Evolutionary conservation across 805 yeast species (phyloP), one percentile per base, ranked within the genome.

Genomic region (Nakazawaea sp.): DNA sequence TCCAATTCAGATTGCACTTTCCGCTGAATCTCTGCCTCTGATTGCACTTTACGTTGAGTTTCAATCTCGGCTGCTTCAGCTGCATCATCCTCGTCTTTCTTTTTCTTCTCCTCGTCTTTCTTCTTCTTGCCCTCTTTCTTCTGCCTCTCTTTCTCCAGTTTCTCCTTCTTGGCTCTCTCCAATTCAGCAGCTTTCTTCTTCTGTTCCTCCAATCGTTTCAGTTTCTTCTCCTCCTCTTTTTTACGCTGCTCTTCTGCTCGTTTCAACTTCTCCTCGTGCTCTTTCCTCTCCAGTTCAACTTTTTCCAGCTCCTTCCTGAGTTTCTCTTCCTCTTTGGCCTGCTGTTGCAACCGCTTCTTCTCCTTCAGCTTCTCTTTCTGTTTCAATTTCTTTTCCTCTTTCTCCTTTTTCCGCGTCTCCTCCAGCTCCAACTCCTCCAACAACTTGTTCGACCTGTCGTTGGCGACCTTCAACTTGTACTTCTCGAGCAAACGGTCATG

Each of bases 391-490:
- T 77, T 78, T 52, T 78, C 74, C 48, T 79, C 84, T 43, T 71
- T 75, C 35, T 75, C 83, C 51, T 71, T 77, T 55, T 77, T 72
- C 32, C 77, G 75, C 33, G 61, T 62, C 44, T 78, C 81, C 56
- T 81, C 90, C 6, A 76, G 79, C 45, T 81, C 88, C 31, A 81
- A 61, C 50, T 82, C 90, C 51, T 70, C 76, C 42, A 82, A 65
- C 44, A 82, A 64, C 42, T 70, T 72, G 40, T 68, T 62, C 9
- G 81, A 70, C 41, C 80, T 68, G 48, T 83, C 92, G 42, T 81
- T 86, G 10, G 95, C 89, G 33, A 82, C 74, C 45, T 77, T 81
- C 48, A 81, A 89, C 43, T 83, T 82, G 52, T 80, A 88, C 0
- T 95, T 85, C 21, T 71, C 75, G 50, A 83, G 66, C 23, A 89